These are phyloP conservation scores for Funneliformis geosporum DNA, from an alignment of 192 early-diverging fungal genomes.

Conservation along the genomic window DNA sequence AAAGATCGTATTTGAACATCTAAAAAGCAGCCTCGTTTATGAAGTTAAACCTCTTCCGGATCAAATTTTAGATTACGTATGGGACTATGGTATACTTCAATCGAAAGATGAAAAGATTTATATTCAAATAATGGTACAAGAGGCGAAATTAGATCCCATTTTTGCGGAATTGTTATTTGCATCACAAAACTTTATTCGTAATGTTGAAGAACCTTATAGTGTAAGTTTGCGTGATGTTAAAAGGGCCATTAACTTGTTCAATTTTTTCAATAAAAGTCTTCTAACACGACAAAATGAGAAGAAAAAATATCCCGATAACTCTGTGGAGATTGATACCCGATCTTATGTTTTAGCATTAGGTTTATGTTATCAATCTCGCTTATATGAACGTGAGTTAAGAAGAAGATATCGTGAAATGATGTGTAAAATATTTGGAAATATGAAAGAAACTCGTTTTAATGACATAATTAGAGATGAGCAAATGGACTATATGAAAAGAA, in stretches of 20 bases:
- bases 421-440: not conserved
- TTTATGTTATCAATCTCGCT: slow-evolving; percentile 29
- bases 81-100: slow-evolving; percentile 28
- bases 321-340: not conserved
- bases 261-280: slow-evolving; percentile 8
- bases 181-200: slow-evolving; percentile 30
- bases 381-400: slow-evolving; percentile 25
- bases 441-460: not conserved
- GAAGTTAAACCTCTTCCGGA: slow-evolving; percentile 22
- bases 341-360: slow-evolving; percentile 24
- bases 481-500: slow-evolving; percentile 23
- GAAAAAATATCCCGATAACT: not conserved
- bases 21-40: slow-evolving; percentile 31
- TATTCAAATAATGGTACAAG: slow-evolving; percentile 9
- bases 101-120: not conserved
- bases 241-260: slow-evolving; percentile 14
- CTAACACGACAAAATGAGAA: not conserved
- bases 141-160: not conserved
- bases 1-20: not conserved
- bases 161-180: slow-evolving; percentile 23
- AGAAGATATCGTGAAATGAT: slow-evolving; percentile 11
- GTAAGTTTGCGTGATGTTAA: slow-evolving; percentile 32
- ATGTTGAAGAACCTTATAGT: slow-evolving; percentile 25
- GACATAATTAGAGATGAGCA: slow-evolving; percentile 21
- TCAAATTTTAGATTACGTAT: slow-evolving; percentile 29